Percentiles rank a stretch among this genome's conserved stretches.
Evolutionary conservation across 768 basidiomycete genomes (phyloP).

Genomic region (Boletus tylopilopsis): DNA sequence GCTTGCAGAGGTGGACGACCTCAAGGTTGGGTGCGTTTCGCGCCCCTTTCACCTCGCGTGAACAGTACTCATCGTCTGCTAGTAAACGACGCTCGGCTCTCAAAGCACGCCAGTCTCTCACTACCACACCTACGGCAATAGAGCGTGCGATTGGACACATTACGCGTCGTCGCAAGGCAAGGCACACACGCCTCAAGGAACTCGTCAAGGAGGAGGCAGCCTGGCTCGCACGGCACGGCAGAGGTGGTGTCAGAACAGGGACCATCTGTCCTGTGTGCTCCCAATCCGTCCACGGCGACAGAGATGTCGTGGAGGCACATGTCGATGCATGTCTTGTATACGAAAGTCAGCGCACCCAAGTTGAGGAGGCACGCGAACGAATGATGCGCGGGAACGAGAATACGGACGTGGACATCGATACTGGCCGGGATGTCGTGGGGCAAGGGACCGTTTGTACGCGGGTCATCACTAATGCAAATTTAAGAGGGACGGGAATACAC

Average conservation of each 20-base stretch:
- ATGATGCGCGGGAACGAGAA: constrained; percentile 30
- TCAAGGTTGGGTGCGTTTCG: constrained; percentile 50
- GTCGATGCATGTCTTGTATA: constrained; percentile 76
- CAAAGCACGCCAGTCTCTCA: constrained; percentile 39
- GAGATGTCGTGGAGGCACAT: constrained; percentile 74
- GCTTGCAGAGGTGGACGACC: constrained; percentile 44
- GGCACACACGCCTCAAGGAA: constrained; percentile 64
- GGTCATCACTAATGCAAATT: constrained; percentile 33
- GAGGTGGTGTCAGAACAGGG: constrained; percentile 38
- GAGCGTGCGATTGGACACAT: constrained; percentile 58
- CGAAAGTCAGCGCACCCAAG: constrained; percentile 39
- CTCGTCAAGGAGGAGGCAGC: constrained; percentile 59
- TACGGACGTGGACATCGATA: constrained; percentile 30
- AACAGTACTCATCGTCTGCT: constrained; percentile 30
- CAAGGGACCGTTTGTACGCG: constrained; percentile 40
- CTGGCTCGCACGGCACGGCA: constrained; percentile 10
- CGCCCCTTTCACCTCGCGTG: background rate
- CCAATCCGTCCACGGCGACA: constrained; percentile 54
- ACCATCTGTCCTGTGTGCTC: constrained; percentile 72
- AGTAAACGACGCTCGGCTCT: constrained; percentile 41
- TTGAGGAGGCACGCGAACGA: constrained; percentile 27
- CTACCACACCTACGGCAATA: constrained; percentile 32
- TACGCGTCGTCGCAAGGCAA: constrained; percentile 64
- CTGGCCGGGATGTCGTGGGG: constrained; percentile 37
- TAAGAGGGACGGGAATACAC: constrained; percentile 66